Evolutionary conservation across 768 basidiomycete species (phyloP).

Genomic region (Phaeolepiota aurea): DNA sequence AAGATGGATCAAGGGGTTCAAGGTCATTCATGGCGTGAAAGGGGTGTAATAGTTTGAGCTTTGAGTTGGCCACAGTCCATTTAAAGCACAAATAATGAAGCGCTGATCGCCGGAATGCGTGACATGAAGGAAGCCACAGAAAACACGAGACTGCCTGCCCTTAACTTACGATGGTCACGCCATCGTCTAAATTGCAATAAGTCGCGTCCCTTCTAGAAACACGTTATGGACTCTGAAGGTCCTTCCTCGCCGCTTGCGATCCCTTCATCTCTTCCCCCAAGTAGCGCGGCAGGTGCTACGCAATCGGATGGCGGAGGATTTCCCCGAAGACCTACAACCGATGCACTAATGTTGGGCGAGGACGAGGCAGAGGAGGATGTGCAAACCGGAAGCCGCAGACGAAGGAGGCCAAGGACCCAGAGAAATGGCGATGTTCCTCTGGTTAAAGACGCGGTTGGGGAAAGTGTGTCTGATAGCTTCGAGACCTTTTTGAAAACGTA

Average conservation of each 20-base stretch:
- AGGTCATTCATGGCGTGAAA: slow-evolving; percentile 36
- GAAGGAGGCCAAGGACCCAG: slow-evolving; percentile 41
- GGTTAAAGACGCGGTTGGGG: slow-evolving; percentile 91
- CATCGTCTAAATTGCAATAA: slow-evolving; percentile 19
- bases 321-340: slow-evolving; percentile 32
- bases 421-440: slow-evolving; percentile 67
- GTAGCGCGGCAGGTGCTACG: slow-evolving; percentile 34
- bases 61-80: too few relatives aligned
- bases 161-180: slow-evolving; percentile 18
- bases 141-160: slow-evolving; percentile 31
- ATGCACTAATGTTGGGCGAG: slow-evolving; percentile 47
- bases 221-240: slow-evolving; percentile 46
- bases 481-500: slow-evolving; percentile 89
- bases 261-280: slow-evolving; percentile 43
- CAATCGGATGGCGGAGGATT: slow-evolving; percentile 22
- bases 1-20: slow-evolving; percentile 57
- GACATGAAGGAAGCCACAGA: too few relatives aligned
- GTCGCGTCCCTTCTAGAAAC: slow-evolving; percentile 19
- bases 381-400: slow-evolving; percentile 19
- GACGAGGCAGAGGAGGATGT: slow-evolving; percentile 44
- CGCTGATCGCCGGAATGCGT: too few relatives aligned
- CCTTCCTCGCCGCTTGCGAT: slow-evolving; percentile 50
- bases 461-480: slow-evolving; percentile 89
- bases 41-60: too few relatives aligned
- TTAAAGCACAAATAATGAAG: too few relatives aligned